Evolutionary conservation across 345 rosid genomes (phyloP).

Genomic region (Sisymbrium irio): DNA sequence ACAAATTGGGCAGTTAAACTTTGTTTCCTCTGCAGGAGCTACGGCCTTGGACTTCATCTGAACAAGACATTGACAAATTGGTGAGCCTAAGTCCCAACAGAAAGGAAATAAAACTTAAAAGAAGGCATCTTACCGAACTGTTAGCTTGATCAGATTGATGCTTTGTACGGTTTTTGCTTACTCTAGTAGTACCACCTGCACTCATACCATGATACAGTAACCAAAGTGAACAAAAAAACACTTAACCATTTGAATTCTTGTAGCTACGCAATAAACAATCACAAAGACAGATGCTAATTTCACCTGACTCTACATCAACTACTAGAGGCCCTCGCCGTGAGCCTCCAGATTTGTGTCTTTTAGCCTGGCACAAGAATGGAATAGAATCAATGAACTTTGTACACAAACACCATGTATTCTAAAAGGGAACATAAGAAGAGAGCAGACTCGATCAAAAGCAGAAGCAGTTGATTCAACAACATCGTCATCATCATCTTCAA

Average conservation of each 20-base stretch:
- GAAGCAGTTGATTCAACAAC: conserved; percentile 70
- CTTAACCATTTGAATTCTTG: neutral
- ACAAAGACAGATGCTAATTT: neutral
- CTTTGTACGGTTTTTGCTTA: neutral
- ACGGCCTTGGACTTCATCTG: conserved; percentile 32
- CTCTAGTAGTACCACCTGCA: conserved; percentile 11
- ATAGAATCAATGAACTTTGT: conserved; percentile 3
- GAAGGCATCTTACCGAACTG: conserved; percentile 16
- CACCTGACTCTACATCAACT: conserved; percentile 80
- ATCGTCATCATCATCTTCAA: conserved; percentile 92
- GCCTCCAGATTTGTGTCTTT: conserved; percentile 56
- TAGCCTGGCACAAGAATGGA: conserved; percentile 52
- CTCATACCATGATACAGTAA: conserved; percentile 11
- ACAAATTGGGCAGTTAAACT: conserved; percentile 89
- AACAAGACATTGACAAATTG: neutral
- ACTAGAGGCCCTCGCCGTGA: conserved; percentile 38
- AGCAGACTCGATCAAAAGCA: conserved; percentile 69
- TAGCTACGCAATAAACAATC: neutral
- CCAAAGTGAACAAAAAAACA: conserved; percentile 4
- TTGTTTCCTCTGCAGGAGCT: conserved; percentile 63
- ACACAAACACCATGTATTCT: conserved; percentile 1
- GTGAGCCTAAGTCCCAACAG: conserved; percentile 15
- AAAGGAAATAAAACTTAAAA: neutral
- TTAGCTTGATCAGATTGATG: conserved; percentile 20
- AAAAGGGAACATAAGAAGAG: neutral